Conservation (phyloP, 768 basidiomycete genomes). For the Rhodotorula diobovata region DNA sequence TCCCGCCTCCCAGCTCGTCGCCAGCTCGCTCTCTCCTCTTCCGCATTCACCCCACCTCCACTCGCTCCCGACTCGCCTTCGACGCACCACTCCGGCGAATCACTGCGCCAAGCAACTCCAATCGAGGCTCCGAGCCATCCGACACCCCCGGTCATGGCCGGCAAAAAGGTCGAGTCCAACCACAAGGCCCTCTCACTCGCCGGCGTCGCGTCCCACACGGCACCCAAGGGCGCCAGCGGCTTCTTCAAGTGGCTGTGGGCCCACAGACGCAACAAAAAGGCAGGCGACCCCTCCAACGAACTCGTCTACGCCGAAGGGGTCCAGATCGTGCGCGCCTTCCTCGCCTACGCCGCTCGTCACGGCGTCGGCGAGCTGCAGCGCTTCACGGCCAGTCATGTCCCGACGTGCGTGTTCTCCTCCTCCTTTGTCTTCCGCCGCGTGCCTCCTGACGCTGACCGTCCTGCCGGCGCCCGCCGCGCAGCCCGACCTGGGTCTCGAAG, state of each 20-base stretch:
- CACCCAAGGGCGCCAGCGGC: slow-evolving; percentile 45
- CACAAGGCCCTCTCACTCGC: slow-evolving; percentile 11
- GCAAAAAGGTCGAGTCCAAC: neutral
- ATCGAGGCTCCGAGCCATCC: too few relatives aligned
- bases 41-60: too few relatives aligned
- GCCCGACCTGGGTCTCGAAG: slow-evolving; percentile 46
- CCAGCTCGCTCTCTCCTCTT: too few relatives aligned
- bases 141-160: neutral
- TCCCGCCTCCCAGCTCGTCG: too few relatives aligned
- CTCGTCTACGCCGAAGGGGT: slow-evolving; percentile 47
- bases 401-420: slow-evolving; percentile 3
- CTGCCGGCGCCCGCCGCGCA: slow-evolving; percentile 4
- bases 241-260: slow-evolving; percentile 46
- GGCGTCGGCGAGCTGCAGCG: slow-evolving; percentile 48
- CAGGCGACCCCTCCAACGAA: slow-evolving; percentile 41
- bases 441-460: too few relatives aligned
- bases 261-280: slow-evolving; percentile 39
- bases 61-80: too few relatives aligned
- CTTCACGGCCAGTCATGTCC: slow-evolving; percentile 43
- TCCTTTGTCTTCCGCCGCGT: neutral
- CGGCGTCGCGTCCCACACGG: slow-evolving; percentile 35
- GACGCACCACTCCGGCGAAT: too few relatives aligned
- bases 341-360: slow-evolving; percentile 46
- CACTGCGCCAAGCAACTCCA: too few relatives aligned
- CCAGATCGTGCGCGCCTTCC: slow-evolving; percentile 46